Evolutionary conservation across 2,329 filamentous ascomycete genomes (phyloP).

Genomic region (Lecanicillium sp.): DNA sequence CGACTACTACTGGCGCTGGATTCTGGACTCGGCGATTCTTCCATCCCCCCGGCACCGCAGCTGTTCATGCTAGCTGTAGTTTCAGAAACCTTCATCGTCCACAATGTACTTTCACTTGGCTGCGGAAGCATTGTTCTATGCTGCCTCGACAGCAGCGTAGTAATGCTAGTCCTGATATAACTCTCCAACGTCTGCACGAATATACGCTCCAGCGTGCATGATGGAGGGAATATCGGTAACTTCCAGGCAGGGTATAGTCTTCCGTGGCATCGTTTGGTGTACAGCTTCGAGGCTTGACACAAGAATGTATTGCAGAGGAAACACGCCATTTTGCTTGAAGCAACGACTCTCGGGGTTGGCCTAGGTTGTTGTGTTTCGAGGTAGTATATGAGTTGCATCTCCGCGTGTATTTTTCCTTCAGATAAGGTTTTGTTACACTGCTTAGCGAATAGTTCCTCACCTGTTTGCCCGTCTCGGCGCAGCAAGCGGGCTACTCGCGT

Average conservation of each 20-base stretch:
- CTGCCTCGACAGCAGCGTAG: constrained; percentile 2
- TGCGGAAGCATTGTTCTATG: neutral
- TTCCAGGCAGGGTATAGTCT: constrained; percentile 26
- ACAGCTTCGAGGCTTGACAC: constrained; percentile 28
- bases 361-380: neutral
- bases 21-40: neutral
- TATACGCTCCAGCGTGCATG: neutral
- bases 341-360: constrained; percentile 32
- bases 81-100: constrained; percentile 1
- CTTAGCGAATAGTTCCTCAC: neutral
- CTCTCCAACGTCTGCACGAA: constrained; percentile 4
- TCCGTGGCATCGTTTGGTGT: constrained; percentile 34
- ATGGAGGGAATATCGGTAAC: constrained; percentile 2
- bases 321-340: constrained; percentile 42
- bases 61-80: neutral
- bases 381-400: constrained; percentile 3
- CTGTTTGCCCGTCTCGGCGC: neutral
- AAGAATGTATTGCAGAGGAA: constrained; percentile 43
- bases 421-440: constrained; percentile 1
- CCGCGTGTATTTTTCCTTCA: constrained; percentile 1
- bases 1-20: neutral
- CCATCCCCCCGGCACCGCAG: neutral
- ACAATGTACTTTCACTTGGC: constrained; percentile 2
- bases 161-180: neutral
- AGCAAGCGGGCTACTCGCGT: neutral